These are phyloP conservation scores for Chrysanthemum makinoi DNA, from an alignment of 129 eudicot genomes.

Conservation along the genomic window DNA sequence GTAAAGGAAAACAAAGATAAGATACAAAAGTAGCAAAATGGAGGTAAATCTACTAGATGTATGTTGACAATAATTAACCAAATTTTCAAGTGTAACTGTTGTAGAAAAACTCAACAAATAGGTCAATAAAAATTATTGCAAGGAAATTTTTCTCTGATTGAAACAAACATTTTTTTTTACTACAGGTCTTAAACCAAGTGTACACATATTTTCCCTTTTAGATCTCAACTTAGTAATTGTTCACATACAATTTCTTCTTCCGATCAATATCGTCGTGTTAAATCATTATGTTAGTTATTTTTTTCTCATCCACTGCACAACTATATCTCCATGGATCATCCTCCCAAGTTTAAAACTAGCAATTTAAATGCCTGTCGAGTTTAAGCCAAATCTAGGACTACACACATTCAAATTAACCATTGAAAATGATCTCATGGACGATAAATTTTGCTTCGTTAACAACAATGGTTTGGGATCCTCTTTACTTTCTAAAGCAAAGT, in stretches of 20 bases:
- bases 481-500: constrained; percentile 18
- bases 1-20: no score
- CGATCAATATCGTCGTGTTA: background rate
- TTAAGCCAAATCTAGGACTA: constrained; percentile 24
- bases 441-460: constrained; percentile 8
- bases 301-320: background rate
- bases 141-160: background rate
- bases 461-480: constrained; percentile 12
- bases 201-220: background rate
- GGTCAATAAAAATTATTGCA: background rate
- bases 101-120: background rate
- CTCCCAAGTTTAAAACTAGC: constrained; percentile 16
- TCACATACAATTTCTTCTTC: background rate
- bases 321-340: background rate
- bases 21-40: no score
- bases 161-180: constrained; percentile 6
- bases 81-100: no score
- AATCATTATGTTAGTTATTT: constrained; percentile 16
- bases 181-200: background rate
- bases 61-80: background rate
- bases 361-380: constrained; percentile 18
- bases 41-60: background rate
- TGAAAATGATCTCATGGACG: constrained; percentile 49
- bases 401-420: constrained; percentile 54
- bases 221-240: background rate